A percentile compares a stretch with the other conserved stretches of the same genome.
Conservation (phyloP, 1,284 basidiomycete genomes). For the Caloboletus firmus region DNA sequence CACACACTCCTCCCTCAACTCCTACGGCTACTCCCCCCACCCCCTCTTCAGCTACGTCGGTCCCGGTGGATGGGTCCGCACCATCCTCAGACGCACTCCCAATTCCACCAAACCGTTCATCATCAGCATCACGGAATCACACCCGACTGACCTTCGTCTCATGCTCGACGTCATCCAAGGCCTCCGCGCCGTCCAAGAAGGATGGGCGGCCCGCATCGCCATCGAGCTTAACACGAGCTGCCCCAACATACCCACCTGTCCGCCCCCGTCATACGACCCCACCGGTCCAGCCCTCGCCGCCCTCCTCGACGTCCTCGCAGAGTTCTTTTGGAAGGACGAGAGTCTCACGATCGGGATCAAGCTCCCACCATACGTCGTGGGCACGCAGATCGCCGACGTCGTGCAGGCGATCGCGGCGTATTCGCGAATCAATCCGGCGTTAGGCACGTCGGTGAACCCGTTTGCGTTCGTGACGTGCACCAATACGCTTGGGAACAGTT, state of each 20-base stretch:
- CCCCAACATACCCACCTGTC: slow-evolving; percentile 64
- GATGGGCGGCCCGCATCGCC: slow-evolving; percentile 46
- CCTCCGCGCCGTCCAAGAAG: slow-evolving; percentile 44
- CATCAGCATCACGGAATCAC: slow-evolving; percentile 69
- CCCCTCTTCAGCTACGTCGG: slow-evolving; percentile 60
- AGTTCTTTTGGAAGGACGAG: slow-evolving; percentile 47
- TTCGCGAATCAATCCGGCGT: slow-evolving; percentile 23
- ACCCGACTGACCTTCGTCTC: slow-evolving; percentile 45
- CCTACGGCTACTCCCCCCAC: slow-evolving; percentile 79
- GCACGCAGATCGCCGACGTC: slow-evolving; percentile 59
- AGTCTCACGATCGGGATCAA: slow-evolving; percentile 75
- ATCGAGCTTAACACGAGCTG: slow-evolving; percentile 81
- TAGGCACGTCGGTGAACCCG: slow-evolving; percentile 34
- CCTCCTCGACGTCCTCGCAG: slow-evolving; percentile 54
- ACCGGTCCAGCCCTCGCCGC: slow-evolving; percentile 9
- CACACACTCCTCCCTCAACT: slow-evolving; percentile 63
- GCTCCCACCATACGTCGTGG: slow-evolving; percentile 73
- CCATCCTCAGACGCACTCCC: slow-evolving; percentile 43
- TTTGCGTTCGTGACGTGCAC: slow-evolving; percentile 72
- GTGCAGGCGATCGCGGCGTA: slow-evolving; percentile 44
- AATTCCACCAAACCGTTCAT: slow-evolving; percentile 62
- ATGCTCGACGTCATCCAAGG: slow-evolving; percentile 61
- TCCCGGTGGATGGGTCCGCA: slow-evolving; percentile 50
- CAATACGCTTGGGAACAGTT: slow-evolving; percentile 71
- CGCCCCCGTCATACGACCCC: slow-evolving; percentile 67